phyloP scores from a whole-genome alignment of 2,329 filamentous ascomycete species.

The Chrysoporthe austroafricana region DNA sequence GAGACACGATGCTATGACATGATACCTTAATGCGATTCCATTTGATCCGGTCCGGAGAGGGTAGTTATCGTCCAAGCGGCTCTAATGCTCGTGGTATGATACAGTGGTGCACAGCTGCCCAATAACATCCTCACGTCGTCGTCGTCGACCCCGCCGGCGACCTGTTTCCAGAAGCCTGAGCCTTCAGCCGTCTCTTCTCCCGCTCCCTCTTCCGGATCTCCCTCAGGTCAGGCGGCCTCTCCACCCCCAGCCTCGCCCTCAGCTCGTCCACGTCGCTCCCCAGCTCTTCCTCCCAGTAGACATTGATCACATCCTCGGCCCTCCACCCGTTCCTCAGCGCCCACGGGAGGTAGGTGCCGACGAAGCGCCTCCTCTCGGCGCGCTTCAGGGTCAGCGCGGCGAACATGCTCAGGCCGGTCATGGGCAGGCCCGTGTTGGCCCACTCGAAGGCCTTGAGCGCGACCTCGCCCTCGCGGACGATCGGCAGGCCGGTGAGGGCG shows the following conservation, averaged over 20 bases:
- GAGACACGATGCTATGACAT: slow-evolving; percentile 21
- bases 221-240: slow-evolving; percentile 85
- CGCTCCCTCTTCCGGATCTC: slow-evolving; percentile 72
- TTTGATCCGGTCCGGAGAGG: slow-evolving; percentile 3
- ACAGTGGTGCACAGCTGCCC: slow-evolving; percentile 8
- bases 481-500: slow-evolving; percentile 85
- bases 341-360: slow-evolving; percentile 82
- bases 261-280: slow-evolving; percentile 81
- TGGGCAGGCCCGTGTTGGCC: slow-evolving; percentile 88
- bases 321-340: slow-evolving; percentile 80
- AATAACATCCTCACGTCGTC: neutral
- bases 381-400: slow-evolving; percentile 86
- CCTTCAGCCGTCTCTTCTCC: slow-evolving; percentile 68
- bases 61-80: neutral
- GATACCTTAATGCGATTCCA: slow-evolving; percentile 27
- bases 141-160: neutral
- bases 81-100: slow-evolving; percentile 2
- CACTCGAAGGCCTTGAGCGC: slow-evolving; percentile 99
- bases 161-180: slow-evolving; percentile 30
- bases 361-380: slow-evolving; percentile 77
- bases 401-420: slow-evolving; percentile 87
- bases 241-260: slow-evolving; percentile 76
- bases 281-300: slow-evolving; percentile 97
- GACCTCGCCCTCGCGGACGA: slow-evolving; percentile 93
- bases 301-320: slow-evolving; percentile 83